These are phyloP conservation scores for Yamagishiella unicocca DNA, from an alignment of 139 green algal genomes.

Conservation along the genomic window DNA sequence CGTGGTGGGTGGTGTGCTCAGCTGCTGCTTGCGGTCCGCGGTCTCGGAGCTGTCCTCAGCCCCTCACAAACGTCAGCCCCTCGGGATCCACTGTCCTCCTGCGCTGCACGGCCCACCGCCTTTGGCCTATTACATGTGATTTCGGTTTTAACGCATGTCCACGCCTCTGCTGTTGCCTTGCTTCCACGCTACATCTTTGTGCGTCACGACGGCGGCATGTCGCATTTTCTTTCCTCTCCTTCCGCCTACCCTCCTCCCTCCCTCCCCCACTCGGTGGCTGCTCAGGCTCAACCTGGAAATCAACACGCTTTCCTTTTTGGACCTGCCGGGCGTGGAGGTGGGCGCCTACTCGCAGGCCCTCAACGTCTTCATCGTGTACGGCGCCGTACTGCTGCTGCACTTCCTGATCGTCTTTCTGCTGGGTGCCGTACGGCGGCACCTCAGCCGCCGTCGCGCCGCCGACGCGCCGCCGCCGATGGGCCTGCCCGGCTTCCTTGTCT, in stretches of 20 bases:
- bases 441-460: not conserved
- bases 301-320: not conserved
- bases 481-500: conserved; percentile 6
- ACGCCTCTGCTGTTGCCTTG: too few species aligned
- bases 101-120: too few species aligned
- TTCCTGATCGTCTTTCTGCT: not conserved
- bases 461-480: not conserved
- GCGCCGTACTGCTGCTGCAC: not conserved
- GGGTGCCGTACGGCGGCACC: too few species aligned
- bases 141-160: too few species aligned
- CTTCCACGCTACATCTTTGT: too few species aligned
- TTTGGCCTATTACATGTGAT: too few species aligned
- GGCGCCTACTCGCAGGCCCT: conserved; percentile 4
- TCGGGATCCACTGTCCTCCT: too few species aligned
- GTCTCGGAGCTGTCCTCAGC: not conserved
- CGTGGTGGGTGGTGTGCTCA: conserved; percentile 9
- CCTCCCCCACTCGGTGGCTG: not conserved
- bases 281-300: conserved; percentile 26
- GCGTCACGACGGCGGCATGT: too few species aligned
- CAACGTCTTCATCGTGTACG: not conserved
- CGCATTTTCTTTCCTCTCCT: too few species aligned
- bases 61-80: too few species aligned
- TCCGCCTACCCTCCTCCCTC: too few species aligned
- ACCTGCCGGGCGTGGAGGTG: not conserved
- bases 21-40: not conserved